Conservation (phyloP, 2,329 filamentous ascomycete genomes). For the Leptographium galeiforme region DNA sequence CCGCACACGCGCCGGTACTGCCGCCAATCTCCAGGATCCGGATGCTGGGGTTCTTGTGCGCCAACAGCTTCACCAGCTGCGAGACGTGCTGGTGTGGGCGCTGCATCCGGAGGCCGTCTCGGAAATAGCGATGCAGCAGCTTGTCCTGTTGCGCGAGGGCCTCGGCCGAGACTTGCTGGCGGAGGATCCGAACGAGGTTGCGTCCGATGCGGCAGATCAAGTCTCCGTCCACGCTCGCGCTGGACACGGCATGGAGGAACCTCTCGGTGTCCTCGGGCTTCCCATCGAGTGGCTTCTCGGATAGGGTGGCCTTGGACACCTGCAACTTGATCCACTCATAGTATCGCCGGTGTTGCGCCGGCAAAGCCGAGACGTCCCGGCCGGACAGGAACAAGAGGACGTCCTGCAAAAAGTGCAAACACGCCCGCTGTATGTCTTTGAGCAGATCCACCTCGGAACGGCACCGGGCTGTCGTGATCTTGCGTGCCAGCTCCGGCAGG, state of each 20-base stretch:
- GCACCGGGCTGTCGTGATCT: neutral
- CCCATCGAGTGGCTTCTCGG: neutral
- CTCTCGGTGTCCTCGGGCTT: neutral
- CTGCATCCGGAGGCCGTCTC: constrained; percentile 6
- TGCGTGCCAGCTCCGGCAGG: neutral
- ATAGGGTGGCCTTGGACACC: neutral
- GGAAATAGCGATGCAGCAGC: constrained; percentile 10
- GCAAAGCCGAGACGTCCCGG: neutral
- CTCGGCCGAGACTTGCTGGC: constrained; percentile 14
- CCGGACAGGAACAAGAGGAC: neutral
- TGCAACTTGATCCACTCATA: neutral
- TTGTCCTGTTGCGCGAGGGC: constrained; percentile 15
- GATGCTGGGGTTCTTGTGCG: constrained; percentile 14
- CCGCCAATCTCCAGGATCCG: constrained; percentile 25
- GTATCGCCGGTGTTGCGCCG: neutral
- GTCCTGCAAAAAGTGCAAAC: neutral
- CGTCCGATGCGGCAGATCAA: constrained; percentile 4
- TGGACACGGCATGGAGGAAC: neutral
- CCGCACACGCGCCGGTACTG: constrained; percentile 17
- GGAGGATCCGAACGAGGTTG: constrained; percentile 13
- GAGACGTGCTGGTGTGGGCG: constrained; percentile 8
- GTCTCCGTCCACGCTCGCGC: constrained; percentile 2
- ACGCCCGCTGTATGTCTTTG: neutral
- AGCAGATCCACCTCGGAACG: neutral
- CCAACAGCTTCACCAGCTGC: constrained; percentile 4